Percentiles rank a stretch among this genome's conserved stretches.
These are phyloP conservation scores for Periconia macrospinosa DNA, from an alignment of 2,329 filamentous ascomycete species.

Conservation along the genomic window DNA sequence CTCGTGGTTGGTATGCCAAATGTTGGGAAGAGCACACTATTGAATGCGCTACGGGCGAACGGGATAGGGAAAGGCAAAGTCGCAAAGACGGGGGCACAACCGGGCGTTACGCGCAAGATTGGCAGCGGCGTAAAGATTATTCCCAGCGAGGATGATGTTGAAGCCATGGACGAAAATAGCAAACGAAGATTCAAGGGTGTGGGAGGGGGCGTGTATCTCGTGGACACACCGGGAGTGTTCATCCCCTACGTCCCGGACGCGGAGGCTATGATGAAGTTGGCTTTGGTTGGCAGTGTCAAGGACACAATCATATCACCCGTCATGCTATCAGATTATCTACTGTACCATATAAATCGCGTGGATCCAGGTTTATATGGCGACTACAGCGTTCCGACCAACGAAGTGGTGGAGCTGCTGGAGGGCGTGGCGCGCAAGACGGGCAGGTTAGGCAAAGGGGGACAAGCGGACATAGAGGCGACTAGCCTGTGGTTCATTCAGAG, in stretches of 20 bases:
- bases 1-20: slow-evolving; percentile 98
- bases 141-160: slow-evolving; percentile 51
- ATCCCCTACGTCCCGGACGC: slow-evolving; percentile 85
- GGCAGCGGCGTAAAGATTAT: slow-evolving; percentile 80
- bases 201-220: slow-evolving; percentile 70
- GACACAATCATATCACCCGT: slow-evolving; percentile 79
- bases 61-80: slow-evolving; percentile 72
- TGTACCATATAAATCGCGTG: slow-evolving; percentile 77
- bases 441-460: slow-evolving; percentile 71
- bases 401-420: slow-evolving; percentile 72
- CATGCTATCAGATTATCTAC: slow-evolving; percentile 84
- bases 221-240: slow-evolving; percentile 95
- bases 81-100: slow-evolving; percentile 80
- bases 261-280: slow-evolving; percentile 92
- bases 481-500: slow-evolving; percentile 79
- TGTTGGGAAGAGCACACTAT: slow-evolving; percentile 91
- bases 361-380: slow-evolving; percentile 64
- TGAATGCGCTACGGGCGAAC: slow-evolving; percentile 77
- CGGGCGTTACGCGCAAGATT: slow-evolving; percentile 87
- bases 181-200: slow-evolving; percentile 33
- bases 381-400: slow-evolving; percentile 80
- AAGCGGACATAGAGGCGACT: slow-evolving; percentile 69
- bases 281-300: slow-evolving; percentile 86
- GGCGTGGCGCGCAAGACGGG: slow-evolving; percentile 75
- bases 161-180: slow-evolving; percentile 15